Conservation (phyloP, 2,329 filamentous ascomycete genomes). For the Rhytidhysteron rufulum region DNA sequence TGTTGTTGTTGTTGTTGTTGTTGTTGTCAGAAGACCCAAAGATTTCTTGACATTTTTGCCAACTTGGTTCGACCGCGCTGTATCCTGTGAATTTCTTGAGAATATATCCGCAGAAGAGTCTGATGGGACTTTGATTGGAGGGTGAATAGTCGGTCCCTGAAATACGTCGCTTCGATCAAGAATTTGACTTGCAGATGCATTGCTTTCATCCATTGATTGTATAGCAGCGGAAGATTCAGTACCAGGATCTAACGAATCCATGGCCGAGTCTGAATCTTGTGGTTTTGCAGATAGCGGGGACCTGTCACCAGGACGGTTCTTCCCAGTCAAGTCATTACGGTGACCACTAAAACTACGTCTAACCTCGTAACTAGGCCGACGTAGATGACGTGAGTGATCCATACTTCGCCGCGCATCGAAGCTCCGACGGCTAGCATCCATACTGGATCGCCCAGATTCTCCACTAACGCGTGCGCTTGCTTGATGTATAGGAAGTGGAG, state of each 20-base stretch:
- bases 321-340: constrained; percentile 51
- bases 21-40: constrained; percentile 17
- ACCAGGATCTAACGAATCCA: constrained; percentile 69
- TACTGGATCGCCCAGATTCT: constrained; percentile 40
- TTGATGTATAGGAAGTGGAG: constrained; percentile 33
- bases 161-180: constrained; percentile 85
- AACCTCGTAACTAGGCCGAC: constrained; percentile 25
- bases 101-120: constrained; percentile 17
- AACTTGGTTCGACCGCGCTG: constrained; percentile 29
- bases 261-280: constrained; percentile 68
- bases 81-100: constrained; percentile 34
- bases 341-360: constrained; percentile 62
- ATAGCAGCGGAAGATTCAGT: constrained; percentile 68
- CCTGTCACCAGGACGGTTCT: constrained; percentile 47
- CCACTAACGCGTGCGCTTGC: constrained; percentile 40
- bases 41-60: constrained; percentile 12
- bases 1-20: constrained; percentile 25
- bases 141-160: constrained; percentile 65
- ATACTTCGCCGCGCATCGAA: constrained; percentile 37
- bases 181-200: constrained; percentile 85
- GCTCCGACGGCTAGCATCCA: constrained; percentile 32
- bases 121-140: constrained; percentile 15
- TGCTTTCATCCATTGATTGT: constrained; percentile 62
- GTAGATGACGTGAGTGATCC: constrained; percentile 53
- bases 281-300: constrained; percentile 50